Base-by-base conservation (phyloP, 371 early-diverging fungal species). In the Mucor saturninus region DNA sequence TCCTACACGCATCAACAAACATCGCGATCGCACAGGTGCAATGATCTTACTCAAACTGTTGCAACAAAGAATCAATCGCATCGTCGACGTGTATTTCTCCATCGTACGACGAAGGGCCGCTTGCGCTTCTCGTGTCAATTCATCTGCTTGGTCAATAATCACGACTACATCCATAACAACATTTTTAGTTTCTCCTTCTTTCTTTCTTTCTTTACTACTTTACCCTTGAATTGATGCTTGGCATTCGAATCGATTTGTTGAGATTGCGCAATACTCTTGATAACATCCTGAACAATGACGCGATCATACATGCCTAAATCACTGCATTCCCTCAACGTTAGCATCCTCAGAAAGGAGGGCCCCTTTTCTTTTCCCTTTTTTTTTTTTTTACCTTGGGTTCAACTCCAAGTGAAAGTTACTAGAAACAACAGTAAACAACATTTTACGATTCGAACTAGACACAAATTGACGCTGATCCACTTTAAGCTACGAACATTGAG, bases 261-360 rank as follows among this genome's bases (percentile, higher is more conserved):
- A n/a, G 97, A 96, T 81, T 98, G 98, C 56, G 99, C 99, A 21
- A 98, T 86, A 64, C 96, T 96, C 76, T 99, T 99, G 71, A 99
- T 93, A 32, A 99, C 82, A 56, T 96, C 96, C 77, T 99, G 99
- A 42, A 99, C 88, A 57, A 99, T 90, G 15, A 95, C 81, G 55
- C 98, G 93, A 86, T 99, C 99, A 65, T 96, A 89, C 43, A 85
- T 87, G 10, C 98, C 99, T 13, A 97, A 90, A 74, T 98, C 98
- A 72, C 93, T 88, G 10, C 10, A 30, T 10, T 6, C 26, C 5
- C 48, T 0, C 64, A 21, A 21, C 21, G 21, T 21, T 21, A 21
- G 21, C 21, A 21, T 21, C 21, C 21, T 0, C 21, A 21, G 21
- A 21, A 21, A 21, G 21, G 21, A 21, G 21, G 21, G 21, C 1